Percentiles rank a stretch among this genome's conserved stretches.
Conservation (phyloP, 2,329 filamentous ascomycete genomes). For the Venturia effusa region DNA sequence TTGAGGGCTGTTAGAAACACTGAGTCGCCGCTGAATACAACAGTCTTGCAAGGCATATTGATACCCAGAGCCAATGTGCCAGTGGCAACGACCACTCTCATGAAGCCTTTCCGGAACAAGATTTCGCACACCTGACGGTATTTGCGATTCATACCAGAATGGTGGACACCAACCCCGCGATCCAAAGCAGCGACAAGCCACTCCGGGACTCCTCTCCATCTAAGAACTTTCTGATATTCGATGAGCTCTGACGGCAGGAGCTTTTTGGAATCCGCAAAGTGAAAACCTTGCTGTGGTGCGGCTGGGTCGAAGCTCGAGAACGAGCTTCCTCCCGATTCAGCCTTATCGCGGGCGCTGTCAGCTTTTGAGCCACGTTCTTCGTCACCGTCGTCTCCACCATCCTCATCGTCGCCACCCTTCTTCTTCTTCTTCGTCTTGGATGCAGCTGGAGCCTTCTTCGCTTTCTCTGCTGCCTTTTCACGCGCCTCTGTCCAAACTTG, state of each 20-base stretch:
- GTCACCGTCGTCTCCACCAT: slow-evolving; percentile 34
- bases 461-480: slow-evolving; percentile 26
- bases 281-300: slow-evolving; percentile 51
- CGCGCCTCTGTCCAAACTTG: slow-evolving; percentile 45
- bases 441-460: slow-evolving; percentile 19
- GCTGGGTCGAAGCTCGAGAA: slow-evolving; percentile 57
- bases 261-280: slow-evolving; percentile 54
- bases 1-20: slow-evolving; percentile 64
- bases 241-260: slow-evolving; percentile 48
- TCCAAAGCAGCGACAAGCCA: slow-evolving; percentile 50
- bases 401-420: slow-evolving; percentile 34
- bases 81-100: slow-evolving; percentile 62
- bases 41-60: slow-evolving; percentile 66
- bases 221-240: slow-evolving; percentile 40
- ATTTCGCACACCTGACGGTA: slow-evolving; percentile 67
- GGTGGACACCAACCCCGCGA: slow-evolving; percentile 65
- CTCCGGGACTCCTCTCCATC: slow-evolving; percentile 37
- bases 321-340: slow-evolving; percentile 26
- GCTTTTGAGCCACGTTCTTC: slow-evolving; percentile 42
- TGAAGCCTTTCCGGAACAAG: slow-evolving; percentile 60
- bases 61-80: slow-evolving; percentile 68
- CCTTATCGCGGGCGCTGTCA: slow-evolving; percentile 47
- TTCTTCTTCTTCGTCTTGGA: slow-evolving; percentile 32
- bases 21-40: slow-evolving; percentile 65
- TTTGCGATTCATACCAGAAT: slow-evolving; percentile 67